Evolutionary conservation across 148 eudicot species (phyloP).

Genomic region (Persicaria tinctoria): DNA sequence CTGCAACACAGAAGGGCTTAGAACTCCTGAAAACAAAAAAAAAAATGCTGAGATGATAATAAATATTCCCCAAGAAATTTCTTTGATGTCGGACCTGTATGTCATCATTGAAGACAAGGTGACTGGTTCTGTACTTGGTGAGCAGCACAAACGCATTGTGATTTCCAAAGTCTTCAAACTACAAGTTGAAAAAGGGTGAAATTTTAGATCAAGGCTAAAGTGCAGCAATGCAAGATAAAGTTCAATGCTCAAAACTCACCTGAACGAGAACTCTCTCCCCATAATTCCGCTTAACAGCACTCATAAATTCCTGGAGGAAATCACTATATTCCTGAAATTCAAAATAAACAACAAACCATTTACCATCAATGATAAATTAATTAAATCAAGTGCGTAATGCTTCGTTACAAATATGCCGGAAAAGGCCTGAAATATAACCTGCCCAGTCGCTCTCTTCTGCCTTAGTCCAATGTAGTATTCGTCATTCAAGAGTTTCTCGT

Average conservation of each 20-base stretch:
- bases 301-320: constrained; percentile 37
- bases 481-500: constrained; percentile 62
- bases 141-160: constrained; percentile 15
- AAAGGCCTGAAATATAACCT: constrained; percentile 24
- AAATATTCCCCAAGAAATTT: neutral
- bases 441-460: constrained; percentile 71
- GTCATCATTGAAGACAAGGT: constrained; percentile 15
- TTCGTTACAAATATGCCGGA: neutral
- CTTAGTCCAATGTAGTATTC: constrained; percentile 83
- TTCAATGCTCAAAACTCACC: neutral
- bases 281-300: constrained; percentile 11
- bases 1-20: constrained; percentile 27
- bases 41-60: neutral
- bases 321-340: constrained; percentile 56
- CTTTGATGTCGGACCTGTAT: constrained; percentile 9
- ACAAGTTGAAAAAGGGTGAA: neutral
- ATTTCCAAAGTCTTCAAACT: constrained; percentile 15
- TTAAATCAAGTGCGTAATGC: neutral
- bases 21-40: neutral
- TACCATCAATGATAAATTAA: neutral
- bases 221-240: neutral
- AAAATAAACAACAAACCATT: neutral
- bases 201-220: neutral
- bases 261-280: constrained; percentile 12
- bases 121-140: constrained; percentile 11